phyloP scores from a whole-genome alignment of 176 grass and related monocot genomes.

The Rhynchospora pubera region DNA sequence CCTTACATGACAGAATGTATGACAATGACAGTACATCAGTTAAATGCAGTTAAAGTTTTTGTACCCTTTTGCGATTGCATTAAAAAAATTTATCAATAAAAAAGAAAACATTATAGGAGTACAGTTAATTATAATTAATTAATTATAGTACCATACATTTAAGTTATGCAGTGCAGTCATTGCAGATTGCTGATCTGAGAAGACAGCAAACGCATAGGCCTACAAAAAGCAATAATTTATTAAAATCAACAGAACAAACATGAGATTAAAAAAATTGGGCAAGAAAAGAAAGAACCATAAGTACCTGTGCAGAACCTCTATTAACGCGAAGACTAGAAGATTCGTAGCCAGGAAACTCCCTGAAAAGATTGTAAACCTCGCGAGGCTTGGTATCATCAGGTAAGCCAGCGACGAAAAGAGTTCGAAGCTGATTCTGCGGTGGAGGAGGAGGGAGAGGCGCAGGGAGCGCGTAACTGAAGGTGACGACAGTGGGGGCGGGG shows the following conservation, averaged over 20 bases:
- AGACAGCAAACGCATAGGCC: conserved; percentile 84
- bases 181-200: conserved; percentile 71
- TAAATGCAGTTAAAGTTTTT: neutral
- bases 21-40: neutral
- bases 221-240: conserved; percentile 10
- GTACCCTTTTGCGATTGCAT: neutral
- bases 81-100: neutral
- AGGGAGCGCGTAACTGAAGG: conserved; percentile 31
- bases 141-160: conserved; percentile 54
- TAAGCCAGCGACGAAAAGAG: conserved; percentile 81
- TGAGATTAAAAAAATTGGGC: neutral
- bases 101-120: neutral
- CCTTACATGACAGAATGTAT: neutral
- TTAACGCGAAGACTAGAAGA: conserved; percentile 53
- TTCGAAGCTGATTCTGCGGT: conserved; percentile 57
- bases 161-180: conserved; percentile 56
- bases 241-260: neutral
- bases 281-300: neutral
- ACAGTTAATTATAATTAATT: no score
- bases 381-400: conserved; percentile 64
- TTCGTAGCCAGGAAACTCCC: conserved; percentile 77
- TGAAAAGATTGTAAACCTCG: conserved; percentile 95
- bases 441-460: conserved; percentile 6
- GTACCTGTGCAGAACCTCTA: conserved; percentile 60
- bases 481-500: conserved; percentile 24